Evolutionary conservation across 1,139 yeast genomes (phyloP), one percentile per base, ranked within the genome.

Genomic region (Candida tropicalis): DNA sequence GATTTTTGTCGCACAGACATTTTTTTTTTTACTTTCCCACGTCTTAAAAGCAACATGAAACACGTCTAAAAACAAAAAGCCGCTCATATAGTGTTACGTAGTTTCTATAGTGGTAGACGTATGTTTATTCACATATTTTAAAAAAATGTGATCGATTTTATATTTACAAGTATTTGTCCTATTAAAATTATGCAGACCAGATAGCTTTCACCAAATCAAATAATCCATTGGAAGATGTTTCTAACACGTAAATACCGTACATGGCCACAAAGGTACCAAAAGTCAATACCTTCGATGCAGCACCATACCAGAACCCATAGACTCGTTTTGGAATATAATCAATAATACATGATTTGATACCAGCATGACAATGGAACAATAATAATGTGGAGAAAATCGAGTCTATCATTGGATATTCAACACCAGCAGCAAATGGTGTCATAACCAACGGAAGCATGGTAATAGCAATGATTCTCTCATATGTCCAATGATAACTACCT

Each of bases 401-500:
- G 64, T 91, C 98, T 26, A 87, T 53, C 16, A 85, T 59, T 1
- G 97, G 96, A 42, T 83, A 69, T 13, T 62, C 61, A 8, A 82
- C 79, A 12, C 87, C 83, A 29, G 83, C 73, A 25, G 84, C 77
- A 50, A 90, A 79, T 6, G 98, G 97, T 3, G 85, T 69, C 45
- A 82, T 68, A 5, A 82, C 68, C 50, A 91, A 70, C 18, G 98
- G 98, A n/a, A 87, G 75, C 60, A 90, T 65, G 1, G 85, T 78
- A 17, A 82, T 64, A 7, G 91, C 77, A 11, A 87, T 70, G 5
- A 79, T 57, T 54, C 90, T 78, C 64, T 91, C 97, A 57, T 84
- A 81, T 11, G 89, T 70, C 97, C 97, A 90, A 71, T 90, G 97
- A 62, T 80, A 82, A 4, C 96, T 83, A 24, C 97, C 97, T 58